These are phyloP conservation scores for Penicillium italicum DNA, from an alignment of 2,329 filamentous ascomycete species.

Conservation along the genomic window DNA sequence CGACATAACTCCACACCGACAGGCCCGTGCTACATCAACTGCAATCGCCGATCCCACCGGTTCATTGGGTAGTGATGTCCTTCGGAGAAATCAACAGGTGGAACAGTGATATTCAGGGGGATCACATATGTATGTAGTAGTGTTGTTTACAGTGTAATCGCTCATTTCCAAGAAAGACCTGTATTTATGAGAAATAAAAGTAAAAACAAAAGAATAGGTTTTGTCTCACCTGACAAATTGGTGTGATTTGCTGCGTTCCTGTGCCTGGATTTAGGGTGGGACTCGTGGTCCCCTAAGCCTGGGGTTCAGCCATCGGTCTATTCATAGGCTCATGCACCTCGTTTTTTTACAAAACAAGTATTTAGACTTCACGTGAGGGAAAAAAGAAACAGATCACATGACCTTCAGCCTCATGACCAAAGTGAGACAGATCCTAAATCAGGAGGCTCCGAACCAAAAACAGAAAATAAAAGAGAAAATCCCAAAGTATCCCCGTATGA, in stretches of 20 bases:
- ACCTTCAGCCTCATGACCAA: not conserved
- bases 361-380: not conserved
- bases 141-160: not conserved
- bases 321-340: not conserved
- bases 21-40: slow-evolving; percentile 9
- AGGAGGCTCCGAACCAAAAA: not conserved
- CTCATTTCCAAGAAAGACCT: not conserved
- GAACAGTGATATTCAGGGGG: slow-evolving; percentile 20
- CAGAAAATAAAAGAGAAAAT: not conserved
- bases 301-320: not conserved
- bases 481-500: not conserved
- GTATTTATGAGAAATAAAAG: not conserved
- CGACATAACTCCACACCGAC: slow-evolving; percentile 9
- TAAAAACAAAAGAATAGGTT: not conserved
- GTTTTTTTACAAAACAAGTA: not conserved
- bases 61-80: slow-evolving; percentile 10
- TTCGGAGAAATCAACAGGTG: slow-evolving; percentile 9
- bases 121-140: slow-evolving; percentile 28
- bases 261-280: not conserved
- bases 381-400: not conserved
- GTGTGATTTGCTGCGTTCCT: not conserved
- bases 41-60: slow-evolving; percentile 17
- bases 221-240: not conserved
- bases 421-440: not conserved
- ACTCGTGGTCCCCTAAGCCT: not conserved